phyloP scores from a whole-genome alignment of 805 yeast species.

The Debaryomyces castellii region DNA sequence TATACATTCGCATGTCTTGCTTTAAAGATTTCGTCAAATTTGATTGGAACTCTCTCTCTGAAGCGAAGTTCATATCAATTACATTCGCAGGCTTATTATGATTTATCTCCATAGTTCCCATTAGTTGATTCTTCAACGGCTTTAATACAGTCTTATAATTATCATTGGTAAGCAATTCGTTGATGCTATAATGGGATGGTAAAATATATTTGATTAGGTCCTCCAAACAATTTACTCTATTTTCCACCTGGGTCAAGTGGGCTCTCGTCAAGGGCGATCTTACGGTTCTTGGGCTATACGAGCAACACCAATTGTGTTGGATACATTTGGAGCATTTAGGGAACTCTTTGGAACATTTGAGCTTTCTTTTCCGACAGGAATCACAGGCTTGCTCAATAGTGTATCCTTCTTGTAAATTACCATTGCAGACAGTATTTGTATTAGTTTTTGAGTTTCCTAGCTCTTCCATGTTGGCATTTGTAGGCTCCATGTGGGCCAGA shows the following conservation, averaged over 20 bases:
- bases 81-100: not conserved
- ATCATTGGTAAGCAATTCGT: conserved; percentile 12
- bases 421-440: not conserved
- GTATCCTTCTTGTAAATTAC: not conserved
- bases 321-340: conserved; percentile 32
- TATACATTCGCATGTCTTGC: not conserved
- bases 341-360: conserved; percentile 31
- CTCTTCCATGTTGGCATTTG: not conserved
- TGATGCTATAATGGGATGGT: conserved; percentile 23
- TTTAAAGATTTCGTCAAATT: conserved; percentile 4
- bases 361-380: conserved; percentile 32
- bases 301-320: conserved; percentile 32
- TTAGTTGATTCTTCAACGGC: conserved; percentile 3
- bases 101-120: not conserved
- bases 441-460: not conserved
- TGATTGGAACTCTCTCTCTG: not conserved
- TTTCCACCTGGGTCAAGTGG: conserved; percentile 31
- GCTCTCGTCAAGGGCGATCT: conserved; percentile 33
- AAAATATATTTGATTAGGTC: conserved; percentile 31
- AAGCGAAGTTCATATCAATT: not conserved
- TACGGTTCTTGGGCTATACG: conserved; percentile 30
- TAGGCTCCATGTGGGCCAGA: not conserved
- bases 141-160: conserved; percentile 13
- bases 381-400: conserved; percentile 34
- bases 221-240: conserved; percentile 7